These are phyloP conservation scores for Mrakia frigida DNA, from an alignment of 768 basidiomycete genomes.

Conservation along the genomic window DNA sequence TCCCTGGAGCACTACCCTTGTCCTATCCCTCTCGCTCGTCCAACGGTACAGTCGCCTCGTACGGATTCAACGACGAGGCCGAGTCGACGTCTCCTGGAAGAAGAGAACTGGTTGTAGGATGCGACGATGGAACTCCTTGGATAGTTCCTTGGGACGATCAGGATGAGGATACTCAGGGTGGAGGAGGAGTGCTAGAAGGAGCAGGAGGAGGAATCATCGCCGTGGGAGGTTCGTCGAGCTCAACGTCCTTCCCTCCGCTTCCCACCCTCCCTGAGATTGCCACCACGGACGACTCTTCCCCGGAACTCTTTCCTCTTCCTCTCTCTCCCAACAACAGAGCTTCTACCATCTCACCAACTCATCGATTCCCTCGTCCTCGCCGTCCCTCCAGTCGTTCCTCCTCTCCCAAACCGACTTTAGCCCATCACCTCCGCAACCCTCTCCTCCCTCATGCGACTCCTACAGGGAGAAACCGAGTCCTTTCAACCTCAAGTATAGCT, in stretches of 20 bases:
- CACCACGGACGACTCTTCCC: neutral
- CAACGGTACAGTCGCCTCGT: constrained; percentile 5
- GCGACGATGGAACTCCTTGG: constrained; percentile 13
- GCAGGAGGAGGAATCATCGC: too few species aligned
- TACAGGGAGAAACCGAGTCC: constrained; percentile 1
- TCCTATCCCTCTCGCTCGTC: neutral
- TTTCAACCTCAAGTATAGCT: neutral
- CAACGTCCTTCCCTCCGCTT: neutral
- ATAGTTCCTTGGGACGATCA: neutral
- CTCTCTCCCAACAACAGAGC: neutral
- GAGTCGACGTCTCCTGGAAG: too few species aligned
- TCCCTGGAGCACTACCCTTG: neutral
- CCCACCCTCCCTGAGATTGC: neutral
- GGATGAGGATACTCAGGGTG: neutral
- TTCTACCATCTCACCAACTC: neutral
- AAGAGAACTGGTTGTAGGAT: neutral
- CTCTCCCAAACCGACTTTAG: neutral
- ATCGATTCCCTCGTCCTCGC: constrained; percentile 10
- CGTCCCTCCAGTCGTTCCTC: neutral
- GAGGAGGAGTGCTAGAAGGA: neutral
- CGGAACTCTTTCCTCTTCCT: neutral
- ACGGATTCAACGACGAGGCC: neutral
- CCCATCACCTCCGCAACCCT: neutral
- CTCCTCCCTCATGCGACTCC: neutral
- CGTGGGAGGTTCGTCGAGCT: too few species aligned